A percentile compares a stretch with the other conserved stretches of the same genome.
Evolutionary conservation across 108 stramenopile genomes (phyloP).

Genomic region (Craspedostauros australis): DNA sequence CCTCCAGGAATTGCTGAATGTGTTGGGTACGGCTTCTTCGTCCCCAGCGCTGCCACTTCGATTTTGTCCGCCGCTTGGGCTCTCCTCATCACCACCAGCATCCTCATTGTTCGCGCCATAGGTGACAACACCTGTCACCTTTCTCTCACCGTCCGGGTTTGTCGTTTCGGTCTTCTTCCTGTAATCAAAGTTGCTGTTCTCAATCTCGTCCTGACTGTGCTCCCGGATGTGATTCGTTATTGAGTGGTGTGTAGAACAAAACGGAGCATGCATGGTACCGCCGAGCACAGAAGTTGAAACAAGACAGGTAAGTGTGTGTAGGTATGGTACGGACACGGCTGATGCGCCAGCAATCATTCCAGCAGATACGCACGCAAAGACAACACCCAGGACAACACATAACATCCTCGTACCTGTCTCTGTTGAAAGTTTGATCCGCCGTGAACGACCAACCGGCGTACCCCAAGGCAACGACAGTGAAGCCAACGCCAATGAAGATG

Average conservation of each 20-base stretch:
- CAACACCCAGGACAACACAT: too few species aligned
- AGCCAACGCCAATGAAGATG: slow-evolving; percentile 66
- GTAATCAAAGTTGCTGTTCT: too few species aligned
- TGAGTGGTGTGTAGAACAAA: too few species aligned
- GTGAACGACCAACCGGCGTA: slow-evolving; percentile 81
- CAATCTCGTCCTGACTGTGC: too few species aligned
- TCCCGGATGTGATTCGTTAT: too few species aligned
- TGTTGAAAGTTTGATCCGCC: slow-evolving; percentile 29
- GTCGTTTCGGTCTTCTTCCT: slow-evolving; percentile 10
- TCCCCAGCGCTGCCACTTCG: not conserved
- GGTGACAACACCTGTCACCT: slow-evolving; percentile 46
- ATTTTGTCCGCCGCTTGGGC: not conserved
- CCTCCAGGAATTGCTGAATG: slow-evolving; percentile 74
- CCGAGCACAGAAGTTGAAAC: too few species aligned
- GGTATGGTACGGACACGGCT: too few species aligned
- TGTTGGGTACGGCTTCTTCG: slow-evolving; percentile 25
- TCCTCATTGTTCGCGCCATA: slow-evolving; percentile 17
- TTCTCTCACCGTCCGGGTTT: too few species aligned
- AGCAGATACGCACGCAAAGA: not conserved
- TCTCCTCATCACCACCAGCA: not conserved
- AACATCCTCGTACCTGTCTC: not conserved
- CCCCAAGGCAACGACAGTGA: slow-evolving; percentile 65
- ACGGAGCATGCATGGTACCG: too few species aligned
- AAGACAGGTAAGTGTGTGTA: too few species aligned
- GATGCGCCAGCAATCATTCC: slow-evolving; percentile 7